Base-by-base conservation (phyloP, 2,329 filamentous ascomycete genomes). In the Ophiostoma novo-ulmi region DNA sequence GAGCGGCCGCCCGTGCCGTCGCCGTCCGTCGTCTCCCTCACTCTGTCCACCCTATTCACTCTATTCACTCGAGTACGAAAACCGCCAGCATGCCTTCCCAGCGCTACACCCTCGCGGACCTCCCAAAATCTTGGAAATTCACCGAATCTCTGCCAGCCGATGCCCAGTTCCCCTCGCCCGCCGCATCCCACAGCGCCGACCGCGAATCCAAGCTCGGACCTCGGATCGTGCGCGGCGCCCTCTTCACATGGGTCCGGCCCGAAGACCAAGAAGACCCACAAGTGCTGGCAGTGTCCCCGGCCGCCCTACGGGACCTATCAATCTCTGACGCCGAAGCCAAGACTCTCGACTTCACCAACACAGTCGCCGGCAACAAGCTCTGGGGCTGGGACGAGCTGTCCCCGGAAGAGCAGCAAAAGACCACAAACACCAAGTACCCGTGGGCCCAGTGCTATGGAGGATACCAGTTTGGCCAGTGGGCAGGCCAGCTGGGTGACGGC, bases 381-480 rank as follows among this genome's bases (percentile, higher is more conserved):
- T 87, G 91, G 70, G 94, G 93, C 68, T 91, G 91, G 87, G 86
- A 93, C 74, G 73, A 72, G 6, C 68, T 73, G 10, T 73, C 74
- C 1, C 74, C 74, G 10, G 73, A 73, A 5, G 52, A 64, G 6
- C 58, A 64, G 13, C 35, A 63, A 17, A 22, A 39, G 63, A 39
- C 5, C 14, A 61, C 5, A n/a, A 35, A 20, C 35, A 61, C 38
- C 36, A 39, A 64, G 63, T 99, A 99, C 78, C 94, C 95, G 0
- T 99, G 95, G 95, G 94, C 95, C 41, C 95, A 99, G 81, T 98
- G 95, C 81, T 99, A 99, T 79, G 95, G 95, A 71, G 94, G 94
- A 71, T 88, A 86, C 77, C 85, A 89, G 77, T 88, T 89, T 78
- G 95, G 95, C 6, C 88, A 91, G 74, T 99, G 94, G 94, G 95